Evolutionary conservation across 2,329 filamentous ascomycete genomes (phyloP).

Genomic region (Keithomyces neogunnii): DNA sequence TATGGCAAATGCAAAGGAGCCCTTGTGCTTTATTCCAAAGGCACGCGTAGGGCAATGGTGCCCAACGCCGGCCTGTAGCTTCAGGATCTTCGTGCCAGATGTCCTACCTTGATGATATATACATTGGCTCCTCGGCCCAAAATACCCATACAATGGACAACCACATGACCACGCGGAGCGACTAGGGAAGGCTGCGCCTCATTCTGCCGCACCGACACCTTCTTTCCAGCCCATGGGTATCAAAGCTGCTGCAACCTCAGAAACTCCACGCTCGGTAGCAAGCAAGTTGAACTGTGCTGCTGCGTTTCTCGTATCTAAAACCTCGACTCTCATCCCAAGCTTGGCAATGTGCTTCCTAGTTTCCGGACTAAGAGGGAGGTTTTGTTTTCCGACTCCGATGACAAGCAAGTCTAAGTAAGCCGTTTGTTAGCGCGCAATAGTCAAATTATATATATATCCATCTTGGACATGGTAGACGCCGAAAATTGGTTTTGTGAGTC

Average conservation of each 20-base stretch:
- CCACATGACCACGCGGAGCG: background rate
- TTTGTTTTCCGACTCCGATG: constrained; percentile 71
- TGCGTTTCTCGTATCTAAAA: constrained; percentile 88
- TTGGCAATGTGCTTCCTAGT: constrained; percentile 64
- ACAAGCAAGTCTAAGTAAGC: constrained; percentile 65
- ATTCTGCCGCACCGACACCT: constrained; percentile 32
- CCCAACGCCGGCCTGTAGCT: no score
- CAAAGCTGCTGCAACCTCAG: constrained; percentile 78
- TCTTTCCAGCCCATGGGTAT: constrained; percentile 80
- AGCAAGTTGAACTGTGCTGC: constrained; percentile 91
- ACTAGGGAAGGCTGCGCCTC: background rate
- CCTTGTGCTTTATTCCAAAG: no score
- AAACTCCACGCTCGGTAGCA: constrained; percentile 84
- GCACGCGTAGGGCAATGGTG: no score
- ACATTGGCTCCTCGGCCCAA: no score
- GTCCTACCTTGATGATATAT: no score
- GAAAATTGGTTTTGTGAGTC: background rate
- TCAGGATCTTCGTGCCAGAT: no score
- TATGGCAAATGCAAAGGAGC: no score
- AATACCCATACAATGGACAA: background rate
- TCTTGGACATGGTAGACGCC: background rate
- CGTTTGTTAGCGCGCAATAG: background rate
- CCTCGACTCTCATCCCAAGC: constrained; percentile 77
- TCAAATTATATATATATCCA: background rate
- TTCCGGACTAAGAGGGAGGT: constrained; percentile 67